Evolutionary conservation across 352 stramenopile species (phyloP).

Genomic region (Phytophthora citricola): DNA sequence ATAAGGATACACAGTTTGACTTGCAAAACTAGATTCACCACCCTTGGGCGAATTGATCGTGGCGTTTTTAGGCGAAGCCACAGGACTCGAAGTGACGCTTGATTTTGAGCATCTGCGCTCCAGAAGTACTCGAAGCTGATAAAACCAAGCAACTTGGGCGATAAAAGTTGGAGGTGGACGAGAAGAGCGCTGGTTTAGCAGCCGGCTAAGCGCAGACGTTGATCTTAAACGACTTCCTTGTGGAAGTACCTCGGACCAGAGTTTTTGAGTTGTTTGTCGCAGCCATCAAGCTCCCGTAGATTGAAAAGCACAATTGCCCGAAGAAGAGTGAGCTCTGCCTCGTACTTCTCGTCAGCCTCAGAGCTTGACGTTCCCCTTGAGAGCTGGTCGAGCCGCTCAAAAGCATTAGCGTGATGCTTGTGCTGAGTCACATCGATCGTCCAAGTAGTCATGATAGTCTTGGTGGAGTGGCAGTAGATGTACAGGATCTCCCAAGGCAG

Average conservation of each 20-base stretch:
- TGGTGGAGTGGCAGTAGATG: slow-evolving; percentile 40
- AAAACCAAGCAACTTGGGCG: slow-evolving; percentile 42
- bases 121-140: slow-evolving; percentile 43
- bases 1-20: slow-evolving; percentile 28
- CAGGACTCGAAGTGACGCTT: background rate
- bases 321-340: slow-evolving; percentile 40
- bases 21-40: slow-evolving; percentile 4
- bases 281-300: slow-evolving; percentile 26
- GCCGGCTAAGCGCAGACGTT: slow-evolving; percentile 10
- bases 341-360: slow-evolving; percentile 1
- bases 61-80: slow-evolving; percentile 8
- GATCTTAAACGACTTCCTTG: slow-evolving; percentile 14
- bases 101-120: slow-evolving; percentile 31
- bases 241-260: slow-evolving; percentile 31
- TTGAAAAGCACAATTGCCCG: slow-evolving; percentile 47
- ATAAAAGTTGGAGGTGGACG: slow-evolving; percentile 35
- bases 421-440: slow-evolving; percentile 1
- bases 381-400: slow-evolving; percentile 20
- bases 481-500: slow-evolving; percentile 52
- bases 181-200: slow-evolving; percentile 10
- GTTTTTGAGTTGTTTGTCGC: slow-evolving; percentile 33
- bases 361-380: background rate
- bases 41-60: slow-evolving; percentile 3
- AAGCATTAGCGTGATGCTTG: slow-evolving; percentile 21
- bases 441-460: slow-evolving; percentile 1